Evolutionary conservation across 2,329 filamentous ascomycete genomes (phyloP).

Genomic region (Nemania diffusa): DNA sequence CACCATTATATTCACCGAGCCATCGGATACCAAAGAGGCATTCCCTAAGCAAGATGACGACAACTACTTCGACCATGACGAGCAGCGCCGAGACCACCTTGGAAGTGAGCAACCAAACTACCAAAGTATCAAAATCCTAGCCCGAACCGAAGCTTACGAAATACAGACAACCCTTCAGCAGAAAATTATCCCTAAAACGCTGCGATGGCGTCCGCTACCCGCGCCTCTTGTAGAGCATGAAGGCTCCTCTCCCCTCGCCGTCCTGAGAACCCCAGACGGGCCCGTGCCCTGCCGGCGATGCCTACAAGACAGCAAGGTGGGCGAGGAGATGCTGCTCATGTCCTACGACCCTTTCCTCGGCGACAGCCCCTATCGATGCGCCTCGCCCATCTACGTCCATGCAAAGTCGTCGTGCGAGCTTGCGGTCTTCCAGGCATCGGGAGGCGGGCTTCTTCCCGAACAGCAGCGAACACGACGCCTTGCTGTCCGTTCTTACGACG

Average conservation of each 20-base stretch:
- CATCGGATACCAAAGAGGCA: background rate
- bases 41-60: background rate
- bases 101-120: conserved; percentile 10
- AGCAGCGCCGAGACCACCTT: conserved; percentile 8
- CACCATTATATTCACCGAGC: background rate
- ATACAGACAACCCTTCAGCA: background rate
- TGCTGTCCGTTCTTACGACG: conserved; percentile 30
- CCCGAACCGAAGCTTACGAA: background rate
- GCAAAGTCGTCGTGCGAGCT: conserved; percentile 20
- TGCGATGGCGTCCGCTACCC: conserved; percentile 30
- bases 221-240: conserved; percentile 9
- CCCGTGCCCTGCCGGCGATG: conserved; percentile 34
- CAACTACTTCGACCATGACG: conserved; percentile 4
- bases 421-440: background rate
- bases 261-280: conserved; percentile 1
- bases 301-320: conserved; percentile 23
- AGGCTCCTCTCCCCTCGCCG: background rate
- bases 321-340: conserved; percentile 32
- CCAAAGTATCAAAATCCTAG: no score
- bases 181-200: conserved; percentile 15
- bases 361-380: conserved; percentile 29
- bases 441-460: conserved; percentile 13
- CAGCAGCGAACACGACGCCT: conserved; percentile 13
- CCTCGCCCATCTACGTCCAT: conserved; percentile 34
- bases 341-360: conserved; percentile 36